Evolutionary conservation across 1,284 basidiomycete genomes (phyloP).

Genomic region (Takashimella tepidaria): DNA sequence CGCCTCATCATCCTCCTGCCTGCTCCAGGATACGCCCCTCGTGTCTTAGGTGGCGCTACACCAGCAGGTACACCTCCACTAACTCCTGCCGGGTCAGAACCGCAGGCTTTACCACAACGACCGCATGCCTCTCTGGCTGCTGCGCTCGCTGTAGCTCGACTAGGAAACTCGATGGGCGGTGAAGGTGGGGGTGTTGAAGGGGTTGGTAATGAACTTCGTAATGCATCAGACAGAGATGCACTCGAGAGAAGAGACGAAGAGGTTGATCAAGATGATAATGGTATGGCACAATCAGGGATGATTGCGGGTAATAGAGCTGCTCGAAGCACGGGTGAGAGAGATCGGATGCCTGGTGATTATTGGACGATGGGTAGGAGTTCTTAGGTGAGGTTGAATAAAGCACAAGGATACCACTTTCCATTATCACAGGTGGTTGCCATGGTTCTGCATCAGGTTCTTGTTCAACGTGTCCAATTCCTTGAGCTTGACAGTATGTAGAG

Average conservation of each 20-base stretch:
- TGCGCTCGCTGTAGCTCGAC: conserved; percentile 4
- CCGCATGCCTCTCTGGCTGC: not conserved
- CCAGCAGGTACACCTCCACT: conserved; percentile 21
- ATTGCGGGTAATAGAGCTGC: not conserved
- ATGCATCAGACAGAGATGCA: not conserved
- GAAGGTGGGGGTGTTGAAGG: not conserved
- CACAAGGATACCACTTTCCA: no score
- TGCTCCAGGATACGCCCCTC: conserved; percentile 18
- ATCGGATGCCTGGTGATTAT: conserved; percentile 19
- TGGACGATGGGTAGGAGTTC: conserved; percentile 10
- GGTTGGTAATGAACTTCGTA: no score
- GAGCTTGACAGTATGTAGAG: no score
- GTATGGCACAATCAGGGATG: not conserved
- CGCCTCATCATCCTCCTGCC: conserved; percentile 30
- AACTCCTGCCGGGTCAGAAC: conserved; percentile 2
- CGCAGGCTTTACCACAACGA: not conserved
- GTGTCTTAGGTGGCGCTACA: conserved; percentile 31
- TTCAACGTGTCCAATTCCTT: no score
- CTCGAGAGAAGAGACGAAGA: not conserved
- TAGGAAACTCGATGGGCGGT: not conserved
- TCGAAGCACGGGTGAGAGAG: not conserved
- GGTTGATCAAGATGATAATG: not conserved
- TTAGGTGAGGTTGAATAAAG: no score
- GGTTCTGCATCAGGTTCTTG: no score
- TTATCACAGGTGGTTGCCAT: no score